Evolutionary conservation across 495 filamentous ascomycete species (phyloP).

Genomic region (Neurospora cerealis): DNA sequence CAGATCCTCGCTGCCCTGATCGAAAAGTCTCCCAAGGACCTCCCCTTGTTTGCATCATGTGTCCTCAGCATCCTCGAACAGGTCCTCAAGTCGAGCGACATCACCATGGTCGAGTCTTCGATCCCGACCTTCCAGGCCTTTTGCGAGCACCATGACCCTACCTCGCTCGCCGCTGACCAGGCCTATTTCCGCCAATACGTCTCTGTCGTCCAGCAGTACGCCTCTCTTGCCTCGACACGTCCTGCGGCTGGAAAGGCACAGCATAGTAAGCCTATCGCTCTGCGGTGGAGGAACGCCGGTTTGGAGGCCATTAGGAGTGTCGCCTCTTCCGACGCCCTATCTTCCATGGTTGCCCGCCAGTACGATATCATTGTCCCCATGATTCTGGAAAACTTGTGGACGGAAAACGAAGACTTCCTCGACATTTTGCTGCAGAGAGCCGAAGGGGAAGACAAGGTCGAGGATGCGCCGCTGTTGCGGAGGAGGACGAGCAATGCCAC

Average conservation of each 20-base stretch:
- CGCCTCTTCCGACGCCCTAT: conserved; percentile 65
- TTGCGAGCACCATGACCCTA: conserved; percentile 69
- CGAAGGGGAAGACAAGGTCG: conserved; percentile 52
- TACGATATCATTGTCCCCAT: conserved; percentile 67
- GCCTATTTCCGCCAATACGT: conserved; percentile 75
- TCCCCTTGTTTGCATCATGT: conserved; percentile 74
- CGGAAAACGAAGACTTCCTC: conserved; percentile 60
- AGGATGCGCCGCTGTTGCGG: conserved; percentile 47
- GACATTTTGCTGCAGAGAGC: conserved; percentile 49
- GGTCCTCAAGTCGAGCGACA: conserved; percentile 68
- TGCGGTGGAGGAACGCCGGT: conserved; percentile 75
- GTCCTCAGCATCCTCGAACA: conserved; percentile 69
- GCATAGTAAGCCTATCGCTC: conserved; percentile 60
- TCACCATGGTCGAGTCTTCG: conserved; percentile 82
- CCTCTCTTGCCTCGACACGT: conserved; percentile 59
- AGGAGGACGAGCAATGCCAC: conserved; percentile 72
- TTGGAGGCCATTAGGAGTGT: conserved; percentile 70
- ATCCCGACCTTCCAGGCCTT: conserved; percentile 75
- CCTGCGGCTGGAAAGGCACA: conserved; percentile 35
- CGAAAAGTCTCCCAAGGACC: conserved; percentile 81
- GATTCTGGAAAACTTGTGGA: conserved; percentile 76
- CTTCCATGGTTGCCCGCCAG: conserved; percentile 61
- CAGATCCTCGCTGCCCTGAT: conserved; percentile 81
- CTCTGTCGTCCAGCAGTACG: conserved; percentile 65
- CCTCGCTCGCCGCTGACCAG: conserved; percentile 68